Base-by-base conservation (phyloP, 1,284 basidiomycete species). In the Ceratobasidium theobromae region DNA sequence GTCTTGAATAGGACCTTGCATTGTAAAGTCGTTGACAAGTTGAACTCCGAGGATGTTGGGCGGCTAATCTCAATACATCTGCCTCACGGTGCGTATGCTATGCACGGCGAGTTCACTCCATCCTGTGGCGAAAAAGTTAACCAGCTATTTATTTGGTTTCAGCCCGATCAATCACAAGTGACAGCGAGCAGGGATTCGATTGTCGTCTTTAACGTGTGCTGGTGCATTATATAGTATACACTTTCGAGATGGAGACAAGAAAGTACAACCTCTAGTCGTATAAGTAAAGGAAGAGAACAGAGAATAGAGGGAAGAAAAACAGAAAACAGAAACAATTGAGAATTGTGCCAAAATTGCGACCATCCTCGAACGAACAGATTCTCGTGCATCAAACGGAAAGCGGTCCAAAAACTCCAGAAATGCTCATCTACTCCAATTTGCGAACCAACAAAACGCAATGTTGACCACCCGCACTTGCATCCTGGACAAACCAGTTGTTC, bases 381-480 rank as follows among this genome's bases (percentile, higher is more conserved):
- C 12, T 30, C n/a, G 16, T 33, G 32, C 33, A 12, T 33, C 18
- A 21, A 54, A 30, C 32, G 4, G 38, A 4, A 46, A n/a, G n/a
- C n/a, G n/a, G n/a, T n/a, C n/a, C n/a, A n/a, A n/a, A n/a, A n/a
- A n/a, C n/a, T n/a, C n/a, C n/a, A n/a, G n/a, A n/a, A n/a, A n/a
- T n/a, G n/a, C n/a, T 43, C 11, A 16, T 21, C 16, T 58, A 41
- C 67, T 65, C 67, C 38, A 64, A 53, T 33, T 69, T 66, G 16
- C 53, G 27, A 4, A 67, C 71, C 32, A 62, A 40, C 14, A 79
- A 72, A 16, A 79, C 70, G 69, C 77, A 79, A 72, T 81, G 80
- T 71, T 81, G 79, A 0, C 79, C 79, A 14, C 79, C 80, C 1
- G 79, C 77, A 18, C 75, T 73, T 35, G 75, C 76, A 46, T 72